Evolutionary conservation across 768 basidiomycete species (phyloP).

Genomic region (Pluteus cervinus): DNA sequence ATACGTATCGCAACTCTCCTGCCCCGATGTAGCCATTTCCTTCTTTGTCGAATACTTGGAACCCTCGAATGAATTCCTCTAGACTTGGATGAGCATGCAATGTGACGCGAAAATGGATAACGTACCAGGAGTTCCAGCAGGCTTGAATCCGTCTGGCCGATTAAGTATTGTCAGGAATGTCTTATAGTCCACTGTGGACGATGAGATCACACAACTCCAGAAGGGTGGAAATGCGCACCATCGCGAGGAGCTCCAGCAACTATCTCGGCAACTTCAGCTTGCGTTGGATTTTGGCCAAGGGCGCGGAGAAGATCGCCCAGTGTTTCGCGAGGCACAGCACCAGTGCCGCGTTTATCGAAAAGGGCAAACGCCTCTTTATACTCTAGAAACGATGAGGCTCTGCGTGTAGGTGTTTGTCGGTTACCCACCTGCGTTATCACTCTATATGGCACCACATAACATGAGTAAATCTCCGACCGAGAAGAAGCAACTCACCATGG

Average conservation of each 20-base stretch:
- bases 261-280: slow-evolving; percentile 90
- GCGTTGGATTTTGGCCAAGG: slow-evolving; percentile 98
- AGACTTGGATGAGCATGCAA: slow-evolving; percentile 7
- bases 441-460: slow-evolving; percentile 13
- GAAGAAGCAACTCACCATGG: slow-evolving; percentile 21
- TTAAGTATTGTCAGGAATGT: slow-evolving; percentile 89
- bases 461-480: not conserved
- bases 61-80: slow-evolving; percentile 99
- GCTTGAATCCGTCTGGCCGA: slow-evolving; percentile 94
- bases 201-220: not conserved
- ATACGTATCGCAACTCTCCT: slow-evolving; percentile 86
- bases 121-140: slow-evolving; percentile 90
- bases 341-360: slow-evolving; percentile 95
- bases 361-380: slow-evolving; percentile 97
- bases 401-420: slow-evolving; percentile 3
- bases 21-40: slow-evolving; percentile 90
- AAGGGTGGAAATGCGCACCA: slow-evolving; percentile 35
- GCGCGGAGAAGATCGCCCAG: slow-evolving; percentile 92
- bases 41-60: slow-evolving; percentile 98
- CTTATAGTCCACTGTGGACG: slow-evolving; percentile 76
- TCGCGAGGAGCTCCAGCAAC: slow-evolving; percentile 67
- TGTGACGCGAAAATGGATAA: slow-evolving; percentile 4
- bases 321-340: slow-evolving; percentile 80
- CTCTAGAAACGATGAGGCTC: slow-evolving; percentile 39
- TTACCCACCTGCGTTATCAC: slow-evolving; percentile 33